phyloP scores from a whole-genome alignment of 78 protist species.

The slime mould (Dictyostelium discoideum) region dicty_2.7 NC_007089.4:2096501-2097000 shows the following conservation, averaged over 20 bases:
- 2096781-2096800: conserved; percentile 35
- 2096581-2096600: conserved; percentile 76
- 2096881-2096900: conserved; percentile 36
- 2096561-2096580: conserved; percentile 72
- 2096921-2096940: conserved; percentile 62
- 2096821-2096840: conserved; percentile 50
- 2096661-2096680: conserved; percentile 44
- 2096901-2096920: conserved; percentile 65
- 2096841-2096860: conserved; percentile 57
- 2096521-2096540: conserved; percentile 53
- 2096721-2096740: conserved; percentile 58
- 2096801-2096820: conserved; percentile 36
- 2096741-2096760: conserved; percentile 47
- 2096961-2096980: conserved; percentile 78
- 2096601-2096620: conserved; percentile 65
- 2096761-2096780: conserved; percentile 49
- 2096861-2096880: conserved; percentile 57
- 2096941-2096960: conserved; percentile 68
- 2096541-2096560: conserved; percentile 83
- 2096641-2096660: conserved; percentile 73
- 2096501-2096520: conserved; percentile 80
- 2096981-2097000: conserved; percentile 40
- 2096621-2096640: conserved; percentile 66
- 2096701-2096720: conserved; percentile 51
- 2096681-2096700: conserved; percentile 42